Percentiles rank a stretch among this genome's conserved stretches.
These are phyloP conservation scores for Colletotrichum sp. DNA, from an alignment of 2,329 filamentous ascomycete genomes.

Conservation along the genomic window DNA sequence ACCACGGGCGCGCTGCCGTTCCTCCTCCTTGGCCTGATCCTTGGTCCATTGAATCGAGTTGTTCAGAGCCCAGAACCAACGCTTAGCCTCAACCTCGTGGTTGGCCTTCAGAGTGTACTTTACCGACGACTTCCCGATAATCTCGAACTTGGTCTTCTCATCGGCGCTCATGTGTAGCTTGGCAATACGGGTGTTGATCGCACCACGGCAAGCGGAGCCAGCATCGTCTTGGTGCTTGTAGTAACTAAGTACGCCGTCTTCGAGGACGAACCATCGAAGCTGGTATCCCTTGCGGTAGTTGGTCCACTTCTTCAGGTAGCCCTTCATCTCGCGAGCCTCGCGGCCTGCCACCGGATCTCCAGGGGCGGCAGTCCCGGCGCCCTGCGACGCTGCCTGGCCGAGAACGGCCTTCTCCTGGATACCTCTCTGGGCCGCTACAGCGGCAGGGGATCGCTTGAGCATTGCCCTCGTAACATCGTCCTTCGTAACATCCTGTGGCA, in stretches of 20 bases:
- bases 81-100: conserved; percentile 96
- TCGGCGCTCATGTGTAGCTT: conserved; percentile 94
- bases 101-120: conserved; percentile 99
- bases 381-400: conserved; percentile 70
- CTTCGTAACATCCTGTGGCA: conserved; percentile 95
- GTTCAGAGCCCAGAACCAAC: conserved; percentile 99
- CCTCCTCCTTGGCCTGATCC: conserved; percentile 92
- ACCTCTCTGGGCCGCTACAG: conserved; percentile 89
- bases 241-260: conserved; percentile 96
- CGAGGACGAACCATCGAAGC: conserved; percentile 94
- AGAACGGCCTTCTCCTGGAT: conserved; percentile 98
- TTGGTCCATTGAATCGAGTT: conserved; percentile 99
- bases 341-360: conserved; percentile 73
- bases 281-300: conserved; percentile 99
- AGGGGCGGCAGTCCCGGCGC: conserved; percentile 55
- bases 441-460: conserved; percentile 91
- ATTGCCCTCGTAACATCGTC: conserved; percentile 89
- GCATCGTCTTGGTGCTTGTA: conserved; percentile 99
- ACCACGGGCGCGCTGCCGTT: conserved; percentile 74
- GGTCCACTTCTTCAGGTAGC: conserved; percentile 99
- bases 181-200: conserved; percentile 98
- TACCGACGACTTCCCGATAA: conserved; percentile 96
- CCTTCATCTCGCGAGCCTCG: conserved; percentile 96
- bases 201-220: conserved; percentile 92
- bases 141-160: conserved; percentile 97